Evolutionary conservation across 2,329 filamentous ascomycete genomes (phyloP).

Genomic region (Malbranchea zuffiana): DNA sequence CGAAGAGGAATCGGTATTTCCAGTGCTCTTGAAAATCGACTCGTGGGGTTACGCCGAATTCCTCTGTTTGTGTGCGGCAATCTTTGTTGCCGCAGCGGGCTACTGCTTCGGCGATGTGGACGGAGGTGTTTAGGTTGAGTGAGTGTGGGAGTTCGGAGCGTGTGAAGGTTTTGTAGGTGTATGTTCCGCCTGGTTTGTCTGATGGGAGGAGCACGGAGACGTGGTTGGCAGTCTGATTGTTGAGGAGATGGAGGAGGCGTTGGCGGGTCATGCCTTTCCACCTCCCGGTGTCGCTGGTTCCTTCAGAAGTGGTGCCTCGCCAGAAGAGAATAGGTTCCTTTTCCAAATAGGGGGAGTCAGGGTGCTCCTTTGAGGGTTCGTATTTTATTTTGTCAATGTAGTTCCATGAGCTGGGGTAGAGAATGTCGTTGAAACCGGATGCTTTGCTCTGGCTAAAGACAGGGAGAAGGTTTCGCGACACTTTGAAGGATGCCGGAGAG

Average conservation of each 20-base stretch:
- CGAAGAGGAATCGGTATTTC: slow-evolving; percentile 58
- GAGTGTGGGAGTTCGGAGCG: slow-evolving; percentile 29
- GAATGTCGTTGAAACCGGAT: slow-evolving; percentile 61
- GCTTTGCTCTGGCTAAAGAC: slow-evolving; percentile 67
- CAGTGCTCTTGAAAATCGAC: slow-evolving; percentile 49
- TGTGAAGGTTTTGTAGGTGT: slow-evolving; percentile 46
- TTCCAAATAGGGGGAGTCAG: slow-evolving; percentile 46
- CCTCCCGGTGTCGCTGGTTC: slow-evolving; percentile 40
- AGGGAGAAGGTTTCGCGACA: slow-evolving; percentile 56
- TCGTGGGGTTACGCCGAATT: slow-evolving; percentile 40
- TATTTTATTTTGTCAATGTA: slow-evolving; percentile 49
- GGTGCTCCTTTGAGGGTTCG: slow-evolving; percentile 39
- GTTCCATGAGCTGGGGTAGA: slow-evolving; percentile 57
- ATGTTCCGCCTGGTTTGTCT: slow-evolving; percentile 23
- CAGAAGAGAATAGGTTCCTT: slow-evolving; percentile 61
- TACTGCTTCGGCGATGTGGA: slow-evolving; percentile 50
- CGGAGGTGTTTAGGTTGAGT: slow-evolving; percentile 46
- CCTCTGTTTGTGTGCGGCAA: slow-evolving; percentile 42
- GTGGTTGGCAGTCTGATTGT: slow-evolving; percentile 39
- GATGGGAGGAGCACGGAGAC: slow-evolving; percentile 48
- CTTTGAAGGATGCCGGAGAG: slow-evolving; percentile 50
- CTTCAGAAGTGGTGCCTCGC: slow-evolving; percentile 57
- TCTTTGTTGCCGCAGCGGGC: slow-evolving; percentile 45
- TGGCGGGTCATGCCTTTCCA: slow-evolving; percentile 61
- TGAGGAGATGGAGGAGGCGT: slow-evolving; percentile 59